Evolutionary conservation across 352 stramenopile species (phyloP).

Genomic region (Phytophthora pluvialis): DNA sequence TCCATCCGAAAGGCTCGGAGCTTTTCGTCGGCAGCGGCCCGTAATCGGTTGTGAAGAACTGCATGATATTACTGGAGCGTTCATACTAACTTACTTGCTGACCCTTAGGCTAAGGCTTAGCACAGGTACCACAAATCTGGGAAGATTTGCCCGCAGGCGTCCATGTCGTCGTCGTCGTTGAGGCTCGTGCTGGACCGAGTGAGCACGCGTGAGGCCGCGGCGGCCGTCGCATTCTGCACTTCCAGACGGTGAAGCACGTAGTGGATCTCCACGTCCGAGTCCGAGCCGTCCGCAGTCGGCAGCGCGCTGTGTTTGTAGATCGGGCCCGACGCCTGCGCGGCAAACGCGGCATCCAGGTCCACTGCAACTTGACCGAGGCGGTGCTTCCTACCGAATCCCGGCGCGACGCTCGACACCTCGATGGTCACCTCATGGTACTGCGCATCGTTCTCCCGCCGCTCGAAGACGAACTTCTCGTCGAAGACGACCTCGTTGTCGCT

Average conservation of each 20-base stretch:
- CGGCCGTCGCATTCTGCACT: slow-evolving; percentile 37
- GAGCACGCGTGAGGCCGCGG: slow-evolving; percentile 35
- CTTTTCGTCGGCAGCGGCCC: neutral
- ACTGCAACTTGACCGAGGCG: slow-evolving; percentile 40
- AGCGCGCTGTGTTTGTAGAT: slow-evolving; percentile 35
- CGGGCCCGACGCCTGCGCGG: slow-evolving; percentile 15
- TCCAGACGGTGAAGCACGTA: slow-evolving; percentile 53
- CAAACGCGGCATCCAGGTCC: slow-evolving; percentile 44
- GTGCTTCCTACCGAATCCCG: slow-evolving; percentile 35
- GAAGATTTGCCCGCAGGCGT: slow-evolving; percentile 51
- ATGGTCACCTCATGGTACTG: slow-evolving; percentile 44
- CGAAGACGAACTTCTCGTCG: slow-evolving; percentile 58
- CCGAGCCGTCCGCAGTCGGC: slow-evolving; percentile 17
- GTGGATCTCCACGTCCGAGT: slow-evolving; percentile 39
- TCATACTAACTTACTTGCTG: slow-evolving; percentile 25
- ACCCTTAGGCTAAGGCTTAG: no score
- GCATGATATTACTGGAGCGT: slow-evolving; percentile 32
- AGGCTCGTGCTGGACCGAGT: slow-evolving; percentile 40
- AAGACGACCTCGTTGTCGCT: slow-evolving; percentile 36
- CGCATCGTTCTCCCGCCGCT: slow-evolving; percentile 35
- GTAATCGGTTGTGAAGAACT: slow-evolving; percentile 16
- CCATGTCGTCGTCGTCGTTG: slow-evolving; percentile 59
- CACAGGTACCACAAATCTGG: slow-evolving; percentile 60
- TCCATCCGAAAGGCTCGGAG: neutral
- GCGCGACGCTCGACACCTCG: slow-evolving; percentile 32